phyloP scores from a whole-genome alignment of 1,284 basidiomycete species.

The Xerocomus minutiporus region DNA sequence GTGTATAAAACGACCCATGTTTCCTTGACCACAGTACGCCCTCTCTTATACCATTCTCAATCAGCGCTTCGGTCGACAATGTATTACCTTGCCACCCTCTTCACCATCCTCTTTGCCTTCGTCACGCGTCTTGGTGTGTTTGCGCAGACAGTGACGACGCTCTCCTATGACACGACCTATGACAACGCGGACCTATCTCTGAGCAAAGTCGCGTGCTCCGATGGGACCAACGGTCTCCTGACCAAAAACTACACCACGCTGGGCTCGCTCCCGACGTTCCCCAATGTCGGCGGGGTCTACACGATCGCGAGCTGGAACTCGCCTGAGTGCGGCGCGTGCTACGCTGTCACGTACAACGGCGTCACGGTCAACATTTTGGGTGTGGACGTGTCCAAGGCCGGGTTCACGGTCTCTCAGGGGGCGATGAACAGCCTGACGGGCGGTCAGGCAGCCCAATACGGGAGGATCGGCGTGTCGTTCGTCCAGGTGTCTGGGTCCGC shows the following conservation, averaged over 20 bases:
- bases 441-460: constrained; percentile 19
- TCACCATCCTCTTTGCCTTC: constrained; percentile 7
- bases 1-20: constrained; percentile 18
- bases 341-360: constrained; percentile 26
- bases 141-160: constrained; percentile 22
- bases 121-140: constrained; percentile 8
- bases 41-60: background rate
- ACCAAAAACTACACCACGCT: constrained; percentile 30
- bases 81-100: constrained; percentile 9
- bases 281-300: constrained; percentile 31
- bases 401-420: constrained; percentile 33
- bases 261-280: constrained; percentile 30
- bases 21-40: background rate
- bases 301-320: constrained; percentile 30
- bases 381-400: constrained; percentile 30
- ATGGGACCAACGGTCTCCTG: constrained; percentile 29
- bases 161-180: constrained; percentile 31
- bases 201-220: constrained; percentile 32
- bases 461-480: constrained; percentile 22
- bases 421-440: constrained; percentile 35
- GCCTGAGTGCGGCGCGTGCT: constrained; percentile 34
- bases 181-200: constrained; percentile 28
- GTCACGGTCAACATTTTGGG: constrained; percentile 29
- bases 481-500: background rate
- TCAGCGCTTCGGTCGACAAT: constrained; percentile 8